Conservation (phyloP, 1,284 basidiomycete species). For the Fomes fomentarius region DNA sequence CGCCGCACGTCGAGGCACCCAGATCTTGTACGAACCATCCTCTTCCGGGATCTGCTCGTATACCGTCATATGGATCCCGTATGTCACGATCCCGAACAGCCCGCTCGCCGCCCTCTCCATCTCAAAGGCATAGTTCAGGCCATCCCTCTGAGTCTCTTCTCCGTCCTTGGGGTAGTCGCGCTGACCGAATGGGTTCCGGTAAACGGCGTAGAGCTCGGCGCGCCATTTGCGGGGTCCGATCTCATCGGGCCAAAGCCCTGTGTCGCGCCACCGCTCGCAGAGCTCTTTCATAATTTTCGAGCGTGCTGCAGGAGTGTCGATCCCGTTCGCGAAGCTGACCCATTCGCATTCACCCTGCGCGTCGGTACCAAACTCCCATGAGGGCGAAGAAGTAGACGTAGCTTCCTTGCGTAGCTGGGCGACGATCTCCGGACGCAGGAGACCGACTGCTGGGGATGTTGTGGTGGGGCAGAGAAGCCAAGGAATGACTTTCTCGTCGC, state of each 20-base stretch:
- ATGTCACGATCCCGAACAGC: conserved; percentile 90
- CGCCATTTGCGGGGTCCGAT: conserved; percentile 84
- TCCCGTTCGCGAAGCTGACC: conserved; percentile 55
- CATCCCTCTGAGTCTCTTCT: conserved; percentile 21
- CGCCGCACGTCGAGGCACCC: conserved; percentile 85
- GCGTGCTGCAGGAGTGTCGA: conserved; percentile 59
- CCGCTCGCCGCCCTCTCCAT: conserved; percentile 90
- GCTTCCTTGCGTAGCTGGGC: conserved; percentile 56
- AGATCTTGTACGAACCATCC: conserved; percentile 57
- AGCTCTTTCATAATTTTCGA: conserved; percentile 62
- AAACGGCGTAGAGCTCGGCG: conserved; percentile 83
- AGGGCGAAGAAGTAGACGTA: conserved; percentile 34
- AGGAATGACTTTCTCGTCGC: conserved; percentile 49
- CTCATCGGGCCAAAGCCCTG: conserved; percentile 58
- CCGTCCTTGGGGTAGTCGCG: conserved; percentile 32
- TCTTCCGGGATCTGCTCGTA: conserved; percentile 53
- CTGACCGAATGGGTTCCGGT: conserved; percentile 68
- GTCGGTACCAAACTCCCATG: conserved; percentile 25
- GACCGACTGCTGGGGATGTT: conserved; percentile 60
- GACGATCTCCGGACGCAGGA: conserved; percentile 62
- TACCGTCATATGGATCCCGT: conserved; percentile 84
- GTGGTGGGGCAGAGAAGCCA: conserved; percentile 51
- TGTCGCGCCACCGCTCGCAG: conserved; percentile 73
- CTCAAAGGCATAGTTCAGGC: conserved; percentile 75
- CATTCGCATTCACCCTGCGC: conserved; percentile 17